Base-by-base conservation (phyloP, 768 basidiomycete genomes). In the Brasilioporus rufonigricans region DNA sequence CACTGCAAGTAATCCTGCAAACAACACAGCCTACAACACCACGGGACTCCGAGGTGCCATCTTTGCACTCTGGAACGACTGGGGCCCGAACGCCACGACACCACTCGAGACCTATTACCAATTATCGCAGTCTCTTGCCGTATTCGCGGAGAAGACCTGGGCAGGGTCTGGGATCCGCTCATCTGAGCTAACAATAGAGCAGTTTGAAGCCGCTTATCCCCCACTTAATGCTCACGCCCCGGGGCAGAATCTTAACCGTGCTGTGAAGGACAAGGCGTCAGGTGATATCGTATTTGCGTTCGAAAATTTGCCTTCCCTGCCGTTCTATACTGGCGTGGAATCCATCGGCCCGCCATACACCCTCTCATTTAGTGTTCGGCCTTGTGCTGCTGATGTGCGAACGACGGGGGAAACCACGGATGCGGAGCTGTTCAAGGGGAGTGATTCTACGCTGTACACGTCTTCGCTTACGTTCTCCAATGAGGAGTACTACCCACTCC, bases 331-430 rank as follows among this genome's bases (percentile, higher is more conserved):
- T 0, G 58, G 58, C 7, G 63, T 74, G 50, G 62, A 67, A 32
- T 76, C 76, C 4, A 72, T 77, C 8, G 77, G 77, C 10, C 77
- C 77, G 8, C 76, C 75, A 11, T 77, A 78, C 56, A 74, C 73
- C 16, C 58, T 78, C 14, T 70, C 65, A 5, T 77, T 77, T 66
- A 68, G 65, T 23, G 64, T 77, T n/a, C 66, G 69, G 19, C 73
- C 74, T 14, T 36, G 56, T n/a, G n/a, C 58, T 12, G 33, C 27
- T 2, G 64, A 61, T 39, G 38, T 57, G 12, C 39, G 39, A 43
- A 56, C 57, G 44, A 52, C 60, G 14, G 57, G 63, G 14, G 35
- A 62, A 29, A 56, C 14, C 3, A 53, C 48, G 18, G n/a, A 23
- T 5, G 66, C 68, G 24, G 52, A 59, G 21, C 57, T 77, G 24